Evolutionary conservation across 2,329 filamentous ascomycete genomes (phyloP), one percentile per base, ranked within the genome.

Genomic region (Parastagonospora nodorum): DNA sequence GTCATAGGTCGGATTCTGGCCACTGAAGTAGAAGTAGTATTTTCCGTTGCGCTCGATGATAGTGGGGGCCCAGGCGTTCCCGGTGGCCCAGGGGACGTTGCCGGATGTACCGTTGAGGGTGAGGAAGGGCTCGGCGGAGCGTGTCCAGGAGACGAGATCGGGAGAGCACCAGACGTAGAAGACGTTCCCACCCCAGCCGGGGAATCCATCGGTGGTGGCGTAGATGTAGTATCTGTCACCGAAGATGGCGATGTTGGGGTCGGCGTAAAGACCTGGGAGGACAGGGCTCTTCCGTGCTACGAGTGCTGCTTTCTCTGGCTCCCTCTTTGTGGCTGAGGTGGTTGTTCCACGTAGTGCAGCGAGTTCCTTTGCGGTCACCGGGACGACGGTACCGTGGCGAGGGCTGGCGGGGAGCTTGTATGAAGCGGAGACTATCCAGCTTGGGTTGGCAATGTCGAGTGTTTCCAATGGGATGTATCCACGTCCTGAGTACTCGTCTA

Each of bases 401-500:
- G 81, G 81, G 36, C 76, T 81, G 0, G 66, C 61, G 0, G 81
- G 81, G 2, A 84, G 66, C 15, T 68, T 76, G 65, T 78, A 83
- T 0, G 67, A 73, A 5, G 57, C 55, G 0, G 80, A 77, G 0
- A 83, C 73, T 32, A 70, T 75, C 81, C 81, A 83, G 6, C 63
- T 50, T 0, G 80, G 80, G 10, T 76, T 78, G 9, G 75, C 70
- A 38, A 83, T 77, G 41, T 83, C 75, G 0, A 61, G 55, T 0
- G 81, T 82, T 67, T 81, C 78, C 0, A 84, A 73, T 0, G 81
- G 81, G 9, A 84, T 78, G 56, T 83, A 84, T 0, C 80, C 80
- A 3, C 80, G 74, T 3, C 74, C 76, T 2, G 63, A 70, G 47
- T 82, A 83, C 55, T 84, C 81, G 39, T 84, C 81, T 0, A 83